These are phyloP conservation scores for Babesia divergens DNA, from an alignment of 169 alveolate genomes.

Conservation along the genomic window DNA sequence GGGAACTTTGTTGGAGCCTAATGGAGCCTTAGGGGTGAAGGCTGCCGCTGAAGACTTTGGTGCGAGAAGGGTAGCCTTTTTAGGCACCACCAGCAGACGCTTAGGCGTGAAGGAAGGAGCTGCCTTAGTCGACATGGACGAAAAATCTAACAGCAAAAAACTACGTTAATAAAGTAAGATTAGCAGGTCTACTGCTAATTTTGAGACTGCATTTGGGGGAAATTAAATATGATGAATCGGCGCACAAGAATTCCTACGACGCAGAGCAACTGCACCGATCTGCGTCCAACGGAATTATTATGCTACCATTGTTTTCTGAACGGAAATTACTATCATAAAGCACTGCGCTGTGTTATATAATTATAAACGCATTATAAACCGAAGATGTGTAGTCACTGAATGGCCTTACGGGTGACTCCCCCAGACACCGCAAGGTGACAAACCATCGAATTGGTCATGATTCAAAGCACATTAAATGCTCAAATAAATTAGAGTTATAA, in stretches of 20 bases:
- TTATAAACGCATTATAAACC: too few species aligned
- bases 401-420: too few species aligned
- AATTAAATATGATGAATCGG: background rate
- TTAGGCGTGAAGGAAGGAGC: conserved; percentile 11
- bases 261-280: conserved; percentile 8
- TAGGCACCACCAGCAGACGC: conserved; percentile 21
- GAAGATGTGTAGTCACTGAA: too few species aligned
- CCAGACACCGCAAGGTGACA: too few species aligned
- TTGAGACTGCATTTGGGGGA: conserved; percentile 17
- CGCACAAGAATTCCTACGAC: conserved; percentile 6
- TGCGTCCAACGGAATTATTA: background rate
- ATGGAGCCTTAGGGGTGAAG: background rate
- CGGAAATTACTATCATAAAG: background rate
- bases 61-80: background rate
- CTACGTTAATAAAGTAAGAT: background rate
- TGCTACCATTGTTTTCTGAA: background rate
- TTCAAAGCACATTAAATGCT: too few species aligned
- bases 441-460: too few species aligned
- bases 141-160: background rate
- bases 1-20: background rate
- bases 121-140: background rate
- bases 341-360: background rate
- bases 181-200: background rate
- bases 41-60: background rate
- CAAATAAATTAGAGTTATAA: too few species aligned